Percentiles rank a stretch among this genome's conserved stretches.
Evolutionary conservation across 2,329 filamentous ascomycete genomes (phyloP).

Genomic region (Fusarium citri): DNA sequence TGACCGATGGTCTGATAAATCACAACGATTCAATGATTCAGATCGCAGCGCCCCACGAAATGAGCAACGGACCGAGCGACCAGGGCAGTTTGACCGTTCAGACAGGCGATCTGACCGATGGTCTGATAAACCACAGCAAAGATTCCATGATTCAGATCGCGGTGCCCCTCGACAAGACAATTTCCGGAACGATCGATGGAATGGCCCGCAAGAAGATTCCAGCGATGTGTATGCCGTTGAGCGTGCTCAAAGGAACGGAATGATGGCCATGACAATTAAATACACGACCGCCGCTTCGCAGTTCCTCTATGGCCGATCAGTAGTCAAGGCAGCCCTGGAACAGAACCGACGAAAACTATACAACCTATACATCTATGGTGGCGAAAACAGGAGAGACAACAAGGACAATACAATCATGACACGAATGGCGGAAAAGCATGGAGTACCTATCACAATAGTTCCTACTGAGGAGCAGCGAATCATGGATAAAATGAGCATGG

Average conservation of each 20-base stretch:
- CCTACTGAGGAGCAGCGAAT: constrained; percentile 71
- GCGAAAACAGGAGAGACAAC: constrained; percentile 64
- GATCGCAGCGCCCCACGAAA: constrained; percentile 13
- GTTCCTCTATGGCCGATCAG: constrained; percentile 87
- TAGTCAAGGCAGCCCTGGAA: constrained; percentile 82
- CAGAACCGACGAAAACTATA: constrained; percentile 78
- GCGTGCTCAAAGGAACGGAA: constrained; percentile 45
- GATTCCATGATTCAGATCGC: constrained; percentile 14
- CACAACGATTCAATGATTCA: constrained; percentile 15
- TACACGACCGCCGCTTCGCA: constrained; percentile 89
- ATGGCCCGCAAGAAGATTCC: constrained; percentile 3
- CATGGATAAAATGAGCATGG: constrained; percentile 85
- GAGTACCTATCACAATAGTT: constrained; percentile 69
- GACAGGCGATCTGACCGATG: constrained; percentile 1
- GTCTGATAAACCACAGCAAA: constrained; percentile 15
- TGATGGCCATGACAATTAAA: constrained; percentile 54
- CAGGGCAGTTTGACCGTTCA: constrained; percentile 5
- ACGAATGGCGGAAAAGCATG: constrained; percentile 59
- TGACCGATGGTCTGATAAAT: constrained; percentile 8
- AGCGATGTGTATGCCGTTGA: constrained; percentile 7
- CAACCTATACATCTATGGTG: constrained; percentile 81
- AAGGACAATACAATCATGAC: constrained; percentile 59
- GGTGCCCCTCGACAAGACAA: constrained; percentile 19
- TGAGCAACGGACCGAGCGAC: not conserved
- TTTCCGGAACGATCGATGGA: constrained; percentile 21